Conservation (phyloP, 2,329 filamentous ascomycete species). For the Celoporthe dispersa region DNA sequence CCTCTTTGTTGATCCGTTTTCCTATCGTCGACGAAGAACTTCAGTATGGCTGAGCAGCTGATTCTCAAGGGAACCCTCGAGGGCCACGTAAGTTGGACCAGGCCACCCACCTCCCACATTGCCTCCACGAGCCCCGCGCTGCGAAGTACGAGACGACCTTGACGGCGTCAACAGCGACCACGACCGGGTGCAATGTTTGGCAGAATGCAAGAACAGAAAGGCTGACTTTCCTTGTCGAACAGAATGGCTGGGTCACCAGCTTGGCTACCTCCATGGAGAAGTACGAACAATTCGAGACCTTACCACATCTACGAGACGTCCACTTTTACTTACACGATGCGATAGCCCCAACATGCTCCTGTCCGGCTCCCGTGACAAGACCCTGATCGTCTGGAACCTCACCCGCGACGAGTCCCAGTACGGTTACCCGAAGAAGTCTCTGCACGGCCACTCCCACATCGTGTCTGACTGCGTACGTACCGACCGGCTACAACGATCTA, state of each 20-base stretch:
- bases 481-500: slow-evolving; percentile 13
- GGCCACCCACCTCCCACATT: slow-evolving; percentile 31
- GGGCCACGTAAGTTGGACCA: slow-evolving; percentile 76
- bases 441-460: slow-evolving; percentile 99
- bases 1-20: slow-evolving; percentile 42
- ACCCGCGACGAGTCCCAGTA: slow-evolving; percentile 98
- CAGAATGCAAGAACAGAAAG: slow-evolving; percentile 4
- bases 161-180: slow-evolving; percentile 18
- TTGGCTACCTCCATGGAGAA: slow-evolving; percentile 99
- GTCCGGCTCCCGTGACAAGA: slow-evolving; percentile 96
- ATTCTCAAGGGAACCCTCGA: slow-evolving; percentile 96
- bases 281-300: slow-evolving; percentile 56
- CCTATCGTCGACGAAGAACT: slow-evolving; percentile 41
- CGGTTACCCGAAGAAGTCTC: slow-evolving; percentile 98
- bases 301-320: slow-evolving; percentile 28
- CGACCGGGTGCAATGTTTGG: neutral
- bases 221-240: slow-evolving; percentile 37
- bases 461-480: slow-evolving; percentile 97
- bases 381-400: slow-evolving; percentile 99
- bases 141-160: slow-evolving; percentile 17
- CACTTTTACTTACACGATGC: slow-evolving; percentile 35
- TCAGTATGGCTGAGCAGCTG: slow-evolving; percentile 86
- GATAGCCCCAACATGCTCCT: slow-evolving; percentile 97
- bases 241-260: slow-evolving; percentile 98
- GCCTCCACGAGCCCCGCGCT: slow-evolving; percentile 34